These are phyloP conservation scores for Coemansia sp. DNA, from an alignment of 192 early-diverging fungal species.

Conservation along the genomic window DNA sequence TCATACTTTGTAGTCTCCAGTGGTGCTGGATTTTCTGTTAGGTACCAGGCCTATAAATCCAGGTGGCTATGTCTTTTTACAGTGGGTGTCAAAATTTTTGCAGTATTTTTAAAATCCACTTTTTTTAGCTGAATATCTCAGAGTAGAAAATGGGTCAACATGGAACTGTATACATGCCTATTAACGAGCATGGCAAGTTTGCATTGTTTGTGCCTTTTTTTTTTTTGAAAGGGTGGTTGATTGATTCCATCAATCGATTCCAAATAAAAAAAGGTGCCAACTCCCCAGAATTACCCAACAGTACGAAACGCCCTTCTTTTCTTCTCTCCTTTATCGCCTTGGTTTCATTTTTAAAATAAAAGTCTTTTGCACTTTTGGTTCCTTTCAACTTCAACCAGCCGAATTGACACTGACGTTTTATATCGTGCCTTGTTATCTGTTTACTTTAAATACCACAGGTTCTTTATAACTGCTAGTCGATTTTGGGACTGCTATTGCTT, in stretches of 20 bases:
- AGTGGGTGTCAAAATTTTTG: background rate
- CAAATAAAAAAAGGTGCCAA: no score
- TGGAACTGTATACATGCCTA: no score
- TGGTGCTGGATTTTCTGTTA: background rate
- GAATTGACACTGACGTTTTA: background rate
- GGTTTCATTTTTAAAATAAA: background rate
- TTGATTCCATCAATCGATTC: no score
- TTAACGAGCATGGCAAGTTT: no score
- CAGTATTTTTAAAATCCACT: background rate
- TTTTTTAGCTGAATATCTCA: background rate
- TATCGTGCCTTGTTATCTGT: background rate
- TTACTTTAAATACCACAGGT: background rate
- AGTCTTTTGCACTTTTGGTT: background rate
- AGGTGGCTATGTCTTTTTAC: background rate
- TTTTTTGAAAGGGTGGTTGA: no score
- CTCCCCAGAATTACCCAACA: no score
- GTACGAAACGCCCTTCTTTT: no score
- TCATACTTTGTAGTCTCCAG: background rate
- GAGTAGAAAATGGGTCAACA: no score
- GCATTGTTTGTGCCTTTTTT: background rate
- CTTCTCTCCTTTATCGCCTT: background rate
- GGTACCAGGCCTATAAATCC: background rate
- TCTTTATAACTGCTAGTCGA: background rate
- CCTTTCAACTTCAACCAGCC: background rate
- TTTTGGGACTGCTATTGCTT: background rate